These are phyloP conservation scores for Myriangium duriaei DNA, from an alignment of 2,329 filamentous ascomycete genomes.

Conservation along the genomic window DNA sequence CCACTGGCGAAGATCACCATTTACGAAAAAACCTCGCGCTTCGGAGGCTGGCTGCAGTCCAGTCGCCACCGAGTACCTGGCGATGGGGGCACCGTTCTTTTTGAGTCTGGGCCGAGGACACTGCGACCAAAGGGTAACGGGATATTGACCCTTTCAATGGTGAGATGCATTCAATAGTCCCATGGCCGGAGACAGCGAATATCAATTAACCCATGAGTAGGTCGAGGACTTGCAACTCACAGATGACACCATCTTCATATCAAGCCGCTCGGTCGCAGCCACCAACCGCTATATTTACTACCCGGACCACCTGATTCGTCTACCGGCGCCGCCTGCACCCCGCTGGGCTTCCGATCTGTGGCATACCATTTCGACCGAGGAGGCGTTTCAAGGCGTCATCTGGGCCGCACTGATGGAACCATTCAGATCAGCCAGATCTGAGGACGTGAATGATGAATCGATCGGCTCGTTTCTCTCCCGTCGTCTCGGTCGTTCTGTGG, in stretches of 20 bases:
- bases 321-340: conserved; percentile 36
- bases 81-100: conserved; percentile 51
- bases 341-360: conserved; percentile 22
- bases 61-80: conserved; percentile 49
- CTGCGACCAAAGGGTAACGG: conserved; percentile 50
- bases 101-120: conserved; percentile 76
- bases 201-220: conserved; percentile 30
- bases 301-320: conserved; percentile 61
- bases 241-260: conserved; percentile 44
- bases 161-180: conserved; percentile 30
- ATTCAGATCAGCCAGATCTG: conserved; percentile 17
- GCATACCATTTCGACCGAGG: conserved; percentile 35
- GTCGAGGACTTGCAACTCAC: conserved; percentile 44
- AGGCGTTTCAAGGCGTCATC: conserved; percentile 41
- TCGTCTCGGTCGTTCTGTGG: conserved; percentile 41
- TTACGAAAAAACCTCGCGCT: conserved; percentile 56
- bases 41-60: conserved; percentile 79
- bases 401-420: conserved; percentile 25
- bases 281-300: conserved; percentile 75
- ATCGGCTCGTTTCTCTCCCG: conserved; percentile 54
- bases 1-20: conserved; percentile 61
- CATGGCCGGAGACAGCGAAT: neutral
- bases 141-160: conserved; percentile 57
- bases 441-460: conserved; percentile 50
- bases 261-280: conserved; percentile 38